Percentiles rank a stretch among this genome's conserved stretches.
phyloP scores from a whole-genome alignment of 2,329 filamentous ascomycete genomes.

The Apiospora aurea region DNA sequence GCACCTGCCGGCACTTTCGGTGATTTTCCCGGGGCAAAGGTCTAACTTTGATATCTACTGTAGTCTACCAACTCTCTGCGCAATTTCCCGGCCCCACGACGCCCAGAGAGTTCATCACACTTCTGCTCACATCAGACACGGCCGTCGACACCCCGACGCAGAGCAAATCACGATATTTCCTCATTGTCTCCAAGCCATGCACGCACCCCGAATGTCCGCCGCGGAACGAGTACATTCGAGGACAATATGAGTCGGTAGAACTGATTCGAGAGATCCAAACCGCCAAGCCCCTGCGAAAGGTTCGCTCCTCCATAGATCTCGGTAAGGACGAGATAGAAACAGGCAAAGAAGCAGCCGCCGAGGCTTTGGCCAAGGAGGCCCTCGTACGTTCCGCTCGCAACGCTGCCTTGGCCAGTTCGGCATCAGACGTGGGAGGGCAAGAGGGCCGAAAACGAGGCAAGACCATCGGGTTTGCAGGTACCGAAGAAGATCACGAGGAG shows the following conservation, averaged over 20 bases:
- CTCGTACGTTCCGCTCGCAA: constrained; percentile 50
- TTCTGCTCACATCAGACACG: constrained; percentile 74
- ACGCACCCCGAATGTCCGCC: constrained; percentile 75
- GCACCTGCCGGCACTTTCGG: background rate
- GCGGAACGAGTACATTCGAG: constrained; percentile 78
- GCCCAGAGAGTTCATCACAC: constrained; percentile 84
- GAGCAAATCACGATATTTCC: constrained; percentile 71
- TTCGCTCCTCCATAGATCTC: constrained; percentile 54
- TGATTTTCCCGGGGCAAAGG: background rate
- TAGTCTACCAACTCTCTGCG: constrained; percentile 85
- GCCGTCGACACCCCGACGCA: constrained; percentile 43
- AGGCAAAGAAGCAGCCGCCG: constrained; percentile 39
- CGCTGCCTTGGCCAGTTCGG: constrained; percentile 33
- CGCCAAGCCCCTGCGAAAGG: constrained; percentile 50
- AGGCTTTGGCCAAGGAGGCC: constrained; percentile 48
- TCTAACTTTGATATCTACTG: constrained; percentile 18
- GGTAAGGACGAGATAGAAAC: constrained; percentile 41
- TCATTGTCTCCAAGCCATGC: constrained; percentile 88
- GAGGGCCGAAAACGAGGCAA: constrained; percentile 44
- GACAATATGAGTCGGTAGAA: constrained; percentile 90
- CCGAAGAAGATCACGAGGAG: constrained; percentile 35
- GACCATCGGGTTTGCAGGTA: constrained; percentile 38
- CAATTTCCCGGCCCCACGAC: constrained; percentile 90
- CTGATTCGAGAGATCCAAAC: constrained; percentile 83
- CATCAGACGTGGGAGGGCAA: constrained; percentile 35